Conservation (phyloP, 2,329 filamentous ascomycete genomes). For the Pseudogymnoascus sp. region DNA sequence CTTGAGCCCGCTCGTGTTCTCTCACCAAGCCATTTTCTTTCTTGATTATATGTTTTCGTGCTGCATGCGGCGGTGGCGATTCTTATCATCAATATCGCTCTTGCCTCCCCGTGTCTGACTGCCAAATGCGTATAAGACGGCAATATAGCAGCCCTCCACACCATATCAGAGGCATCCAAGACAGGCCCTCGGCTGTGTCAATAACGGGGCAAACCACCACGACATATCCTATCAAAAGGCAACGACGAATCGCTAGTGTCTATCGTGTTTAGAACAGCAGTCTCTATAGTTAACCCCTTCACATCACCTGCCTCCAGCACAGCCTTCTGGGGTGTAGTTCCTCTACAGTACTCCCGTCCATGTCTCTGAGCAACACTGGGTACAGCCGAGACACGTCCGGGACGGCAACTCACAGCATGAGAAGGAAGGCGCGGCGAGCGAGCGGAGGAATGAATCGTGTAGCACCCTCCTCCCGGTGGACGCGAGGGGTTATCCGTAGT, state of each 20-base stretch:
- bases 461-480: background rate
- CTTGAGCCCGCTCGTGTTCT: background rate
- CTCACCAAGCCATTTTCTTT: constrained; percentile 4
- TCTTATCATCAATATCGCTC: background rate
- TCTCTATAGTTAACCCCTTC: background rate
- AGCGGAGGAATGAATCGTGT: background rate
- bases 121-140: background rate
- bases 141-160: background rate
- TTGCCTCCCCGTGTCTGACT: background rate
- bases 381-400: background rate
- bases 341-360: background rate
- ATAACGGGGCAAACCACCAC: background rate
- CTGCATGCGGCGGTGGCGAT: background rate
- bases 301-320: background rate
- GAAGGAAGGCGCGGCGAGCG: background rate
- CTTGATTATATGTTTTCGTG: background rate
- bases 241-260: background rate
- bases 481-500: background rate
- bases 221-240: background rate
- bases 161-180: background rate
- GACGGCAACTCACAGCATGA: background rate
- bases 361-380: background rate
- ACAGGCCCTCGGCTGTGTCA: background rate
- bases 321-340: background rate
- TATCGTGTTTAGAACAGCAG: background rate